phyloP scores from a whole-genome alignment of 495 filamentous ascomycete species.

The Bacidia rubella region DNA sequence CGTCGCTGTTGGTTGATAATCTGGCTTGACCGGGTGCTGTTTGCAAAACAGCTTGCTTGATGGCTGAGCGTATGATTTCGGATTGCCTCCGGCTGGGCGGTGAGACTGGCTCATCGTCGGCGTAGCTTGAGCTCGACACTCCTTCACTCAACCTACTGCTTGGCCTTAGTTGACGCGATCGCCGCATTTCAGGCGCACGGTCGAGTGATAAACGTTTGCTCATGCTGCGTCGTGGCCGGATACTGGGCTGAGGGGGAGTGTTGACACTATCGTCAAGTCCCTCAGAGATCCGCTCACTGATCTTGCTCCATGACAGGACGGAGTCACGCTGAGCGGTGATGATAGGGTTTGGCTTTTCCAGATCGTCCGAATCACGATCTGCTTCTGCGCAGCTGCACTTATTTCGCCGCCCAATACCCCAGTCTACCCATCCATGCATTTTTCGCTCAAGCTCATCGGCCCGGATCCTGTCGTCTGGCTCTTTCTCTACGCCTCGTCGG shows the following conservation, averaged over 20 bases:
- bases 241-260: not conserved
- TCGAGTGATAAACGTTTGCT: slow-evolving; percentile 1
- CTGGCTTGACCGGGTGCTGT: not conserved
- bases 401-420: slow-evolving; percentile 8
- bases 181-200: slow-evolving; percentile 1
- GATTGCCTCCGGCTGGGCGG: not conserved
- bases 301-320: slow-evolving; percentile 6
- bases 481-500: slow-evolving; percentile 12
- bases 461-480: slow-evolving; percentile 11
- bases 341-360: slow-evolving; percentile 2
- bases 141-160: not conserved
- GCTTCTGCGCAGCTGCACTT: slow-evolving; percentile 9
- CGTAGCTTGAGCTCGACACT: not conserved
- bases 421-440: slow-evolving; percentile 14
- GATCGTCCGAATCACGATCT: not conserved
- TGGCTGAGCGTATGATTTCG: slow-evolving; percentile 5
- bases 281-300: slow-evolving; percentile 1
- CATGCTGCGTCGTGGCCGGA: slow-evolving; percentile 2
- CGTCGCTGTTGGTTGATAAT: not conserved
- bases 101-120: not conserved
- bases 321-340: slow-evolving; percentile 5
- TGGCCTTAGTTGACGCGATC: not conserved
- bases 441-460: slow-evolving; percentile 13
- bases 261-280: not conserved
- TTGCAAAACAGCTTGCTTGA: not conserved